These are phyloP conservation scores for Phycomyces nitens DNA, from an alignment of 192 early-diverging fungal species.

Conservation along the genomic window DNA sequence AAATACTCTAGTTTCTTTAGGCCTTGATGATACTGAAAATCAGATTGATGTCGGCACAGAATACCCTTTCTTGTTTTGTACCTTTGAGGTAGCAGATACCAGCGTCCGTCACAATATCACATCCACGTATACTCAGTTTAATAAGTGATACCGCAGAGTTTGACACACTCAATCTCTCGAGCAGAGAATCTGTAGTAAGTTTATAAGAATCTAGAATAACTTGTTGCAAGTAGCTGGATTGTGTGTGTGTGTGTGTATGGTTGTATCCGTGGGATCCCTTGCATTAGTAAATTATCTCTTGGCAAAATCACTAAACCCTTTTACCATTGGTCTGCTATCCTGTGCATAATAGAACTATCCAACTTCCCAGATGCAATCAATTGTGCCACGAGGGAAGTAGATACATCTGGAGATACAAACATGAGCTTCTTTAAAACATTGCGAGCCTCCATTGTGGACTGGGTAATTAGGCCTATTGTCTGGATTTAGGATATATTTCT, in stretches of 20 bases:
- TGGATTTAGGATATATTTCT: too few species aligned
- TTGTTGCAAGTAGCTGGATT: conserved; percentile 28
- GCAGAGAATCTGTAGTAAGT: conserved; percentile 45
- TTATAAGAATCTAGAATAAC: conserved; percentile 41
- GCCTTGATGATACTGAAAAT: conserved; percentile 1
- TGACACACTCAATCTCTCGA: conserved; percentile 34
- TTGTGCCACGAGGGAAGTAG: conserved; percentile 31
- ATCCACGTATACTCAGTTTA: conserved; percentile 39
- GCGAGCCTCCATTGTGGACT: conserved; percentile 1
- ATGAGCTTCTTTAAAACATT: conserved; percentile 9
- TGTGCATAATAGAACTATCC: conserved; percentile 14
- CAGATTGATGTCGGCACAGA: too few species aligned
- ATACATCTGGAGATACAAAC: conserved; percentile 33
- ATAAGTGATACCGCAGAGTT: conserved; percentile 34
- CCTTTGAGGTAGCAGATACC: conserved; percentile 39
- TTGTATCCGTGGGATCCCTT: neutral
- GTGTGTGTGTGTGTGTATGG: too few species aligned
- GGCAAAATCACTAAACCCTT: neutral
- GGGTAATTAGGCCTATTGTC: conserved; percentile 7
- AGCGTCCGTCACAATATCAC: conserved; percentile 42
- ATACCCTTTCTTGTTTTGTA: neutral
- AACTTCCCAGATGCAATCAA: conserved; percentile 32
- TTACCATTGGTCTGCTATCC: conserved; percentile 19
- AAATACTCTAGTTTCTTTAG: conserved; percentile 41
- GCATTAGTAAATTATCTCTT: neutral